Percentiles rank a stretch among this genome's conserved stretches.
phyloP scores from a whole-genome alignment of 176 grass and related monocot species.

The Ensete glaucum region DNA sequence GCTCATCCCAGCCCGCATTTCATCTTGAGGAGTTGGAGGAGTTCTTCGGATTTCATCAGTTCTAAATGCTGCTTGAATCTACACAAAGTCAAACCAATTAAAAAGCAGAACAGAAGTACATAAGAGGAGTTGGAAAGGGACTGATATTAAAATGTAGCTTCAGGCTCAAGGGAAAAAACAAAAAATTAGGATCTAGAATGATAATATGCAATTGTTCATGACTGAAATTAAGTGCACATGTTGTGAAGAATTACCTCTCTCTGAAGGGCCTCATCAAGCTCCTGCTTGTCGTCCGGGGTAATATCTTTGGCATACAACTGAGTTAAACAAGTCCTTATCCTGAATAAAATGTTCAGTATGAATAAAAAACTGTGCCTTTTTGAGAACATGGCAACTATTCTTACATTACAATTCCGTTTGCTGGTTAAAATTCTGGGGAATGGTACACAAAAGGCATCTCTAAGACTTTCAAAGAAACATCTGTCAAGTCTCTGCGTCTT shows the following conservation, averaged over 20 bases:
- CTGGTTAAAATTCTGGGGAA: neutral
- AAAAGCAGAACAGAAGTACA: no score
- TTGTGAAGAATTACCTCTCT: conserved; percentile 9
- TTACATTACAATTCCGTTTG: neutral
- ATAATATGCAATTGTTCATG: no score
- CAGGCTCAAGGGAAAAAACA: neutral
- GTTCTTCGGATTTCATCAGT: conserved; percentile 84
- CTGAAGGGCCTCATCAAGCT: conserved; percentile 20
- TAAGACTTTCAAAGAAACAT: neutral
- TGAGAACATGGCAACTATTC: neutral
- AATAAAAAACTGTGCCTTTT: neutral
- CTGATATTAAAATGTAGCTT: neutral
- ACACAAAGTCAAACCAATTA: neutral
- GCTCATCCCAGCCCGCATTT: conserved; percentile 91
- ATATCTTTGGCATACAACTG: conserved; percentile 14
- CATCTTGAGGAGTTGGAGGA: conserved; percentile 83
- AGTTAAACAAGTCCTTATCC: conserved; percentile 17
- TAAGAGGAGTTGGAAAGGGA: no score
- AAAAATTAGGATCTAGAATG: neutral
- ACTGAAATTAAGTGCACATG: neutral
- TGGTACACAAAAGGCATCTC: neutral
- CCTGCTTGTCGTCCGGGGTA: conserved; percentile 22
- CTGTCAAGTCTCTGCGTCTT: no score
- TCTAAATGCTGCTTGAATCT: conserved; percentile 97
- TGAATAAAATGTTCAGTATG: neutral